A percentile compares a stretch with the other conserved stretches of the same genome.
These are phyloP conservation scores for Neocucurbitaria cava DNA, from an alignment of 2,329 filamentous ascomycete species.

Conservation along the genomic window DNA sequence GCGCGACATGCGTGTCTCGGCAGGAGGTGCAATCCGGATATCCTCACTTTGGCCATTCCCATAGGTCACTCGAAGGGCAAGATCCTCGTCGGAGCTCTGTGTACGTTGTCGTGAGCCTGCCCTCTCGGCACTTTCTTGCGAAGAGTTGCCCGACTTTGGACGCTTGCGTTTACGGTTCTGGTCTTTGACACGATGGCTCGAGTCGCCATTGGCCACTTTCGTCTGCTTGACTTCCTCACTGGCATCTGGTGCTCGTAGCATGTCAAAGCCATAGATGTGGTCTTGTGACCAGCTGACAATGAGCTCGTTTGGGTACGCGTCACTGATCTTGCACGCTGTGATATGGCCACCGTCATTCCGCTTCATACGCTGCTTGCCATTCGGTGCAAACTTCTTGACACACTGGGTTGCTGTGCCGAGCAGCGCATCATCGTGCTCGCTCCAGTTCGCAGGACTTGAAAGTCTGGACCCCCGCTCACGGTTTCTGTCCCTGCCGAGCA, in stretches of 20 bases:
- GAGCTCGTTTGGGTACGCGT: constrained; percentile 71
- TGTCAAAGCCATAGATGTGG: constrained; percentile 71
- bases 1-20: constrained; percentile 38
- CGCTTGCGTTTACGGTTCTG: constrained; percentile 64
- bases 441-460: constrained; percentile 52
- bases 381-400: constrained; percentile 70
- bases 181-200: constrained; percentile 34
- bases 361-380: constrained; percentile 62
- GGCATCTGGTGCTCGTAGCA: constrained; percentile 65
- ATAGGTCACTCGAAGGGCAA: constrained; percentile 64
- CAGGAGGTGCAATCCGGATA: constrained; percentile 56
- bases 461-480: constrained; percentile 60
- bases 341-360: constrained; percentile 68
- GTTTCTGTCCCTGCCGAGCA: constrained; percentile 67
- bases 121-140: constrained; percentile 51
- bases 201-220: constrained; percentile 20
- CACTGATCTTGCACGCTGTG: constrained; percentile 74
- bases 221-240: constrained; percentile 47
- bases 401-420: constrained; percentile 68
- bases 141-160: constrained; percentile 47
- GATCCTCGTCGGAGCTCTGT: constrained; percentile 52
- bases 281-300: constrained; percentile 73
- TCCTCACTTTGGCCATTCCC: constrained; percentile 67
- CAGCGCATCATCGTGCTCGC: constrained; percentile 58
- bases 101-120: constrained; percentile 58